Conservation (phyloP, 2,329 filamentous ascomycete species). For the Penicillium expansum region DNA sequence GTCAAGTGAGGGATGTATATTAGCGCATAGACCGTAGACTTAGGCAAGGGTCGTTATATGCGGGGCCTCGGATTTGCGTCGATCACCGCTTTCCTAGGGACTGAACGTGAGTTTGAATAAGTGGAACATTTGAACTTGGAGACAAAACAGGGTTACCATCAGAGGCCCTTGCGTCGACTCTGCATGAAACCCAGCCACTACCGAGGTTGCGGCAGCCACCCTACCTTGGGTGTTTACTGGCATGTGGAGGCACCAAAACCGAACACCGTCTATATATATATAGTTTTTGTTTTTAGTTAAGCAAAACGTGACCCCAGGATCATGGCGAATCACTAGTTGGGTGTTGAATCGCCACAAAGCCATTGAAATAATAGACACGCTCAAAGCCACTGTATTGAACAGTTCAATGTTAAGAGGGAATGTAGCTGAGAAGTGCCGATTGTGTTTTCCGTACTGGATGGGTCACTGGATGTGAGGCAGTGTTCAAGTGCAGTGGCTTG, state of each 20-base stretch:
- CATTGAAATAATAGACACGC: not conserved
- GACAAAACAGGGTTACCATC: not conserved
- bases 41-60: constrained; percentile 8
- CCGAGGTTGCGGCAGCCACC: not conserved
- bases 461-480: not conserved
- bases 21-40: not conserved
- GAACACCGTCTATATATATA: not conserved
- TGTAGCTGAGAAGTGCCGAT: not conserved
- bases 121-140: not conserved
- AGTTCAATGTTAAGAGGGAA: not conserved
- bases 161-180: not conserved
- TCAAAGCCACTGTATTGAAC: not conserved
- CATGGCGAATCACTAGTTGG: not conserved
- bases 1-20: not conserved
- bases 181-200: not conserved
- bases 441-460: not conserved
- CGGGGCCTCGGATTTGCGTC: not conserved
- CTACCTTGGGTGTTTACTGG: not conserved
- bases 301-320: not conserved
- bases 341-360: not conserved
- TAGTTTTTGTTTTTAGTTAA: not conserved
- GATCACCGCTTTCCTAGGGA: not conserved
- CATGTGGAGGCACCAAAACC: not conserved
- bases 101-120: not conserved
- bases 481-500: not conserved